Percentiles rank a stretch among this genome's conserved stretches.
These are phyloP conservation scores for Carex kokanica DNA, from an alignment of 176 grass and related monocot species.

Conservation along the genomic window DNA sequence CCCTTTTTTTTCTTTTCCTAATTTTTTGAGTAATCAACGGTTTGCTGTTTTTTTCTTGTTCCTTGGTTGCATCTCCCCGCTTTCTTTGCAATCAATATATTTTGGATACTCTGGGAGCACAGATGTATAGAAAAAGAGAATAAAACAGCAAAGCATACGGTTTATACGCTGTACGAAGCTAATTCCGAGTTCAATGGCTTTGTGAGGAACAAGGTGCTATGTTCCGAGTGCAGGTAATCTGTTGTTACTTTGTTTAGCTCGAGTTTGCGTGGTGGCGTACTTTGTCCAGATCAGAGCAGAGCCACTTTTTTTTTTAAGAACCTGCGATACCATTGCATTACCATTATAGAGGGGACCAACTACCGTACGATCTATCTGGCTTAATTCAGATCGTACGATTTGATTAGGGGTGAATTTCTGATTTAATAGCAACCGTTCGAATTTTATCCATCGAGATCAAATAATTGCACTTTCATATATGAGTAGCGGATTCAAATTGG, in stretches of 20 bases:
- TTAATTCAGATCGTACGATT: not conserved
- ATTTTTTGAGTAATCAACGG: not conserved
- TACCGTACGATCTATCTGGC: not conserved
- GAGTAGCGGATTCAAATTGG: too few species aligned
- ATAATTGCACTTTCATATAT: too few species aligned
- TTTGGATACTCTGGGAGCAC: conserved; percentile 4
- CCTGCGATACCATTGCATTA: not conserved
- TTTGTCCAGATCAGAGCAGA: not conserved
- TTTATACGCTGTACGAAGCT: too few species aligned
- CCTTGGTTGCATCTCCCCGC: not conserved
- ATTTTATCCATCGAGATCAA: not conserved
- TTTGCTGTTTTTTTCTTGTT: conserved; percentile 9
- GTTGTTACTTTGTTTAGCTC: not conserved
- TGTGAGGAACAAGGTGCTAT: not conserved
- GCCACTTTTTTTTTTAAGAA: not conserved
- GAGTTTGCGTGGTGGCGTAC: not conserved
- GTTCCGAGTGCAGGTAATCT: not conserved
- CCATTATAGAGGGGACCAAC: too few species aligned
- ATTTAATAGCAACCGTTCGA: not conserved
- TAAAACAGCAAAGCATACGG: too few species aligned
- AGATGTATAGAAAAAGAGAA: not conserved
- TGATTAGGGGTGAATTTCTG: not conserved
- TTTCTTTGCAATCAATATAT: conserved; percentile 6
- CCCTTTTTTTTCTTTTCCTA: not conserved
- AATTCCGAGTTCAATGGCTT: too few species aligned